phyloP scores from a whole-genome alignment of 805 yeast genomes.

The Kodamaea neixiangensis region DNA sequence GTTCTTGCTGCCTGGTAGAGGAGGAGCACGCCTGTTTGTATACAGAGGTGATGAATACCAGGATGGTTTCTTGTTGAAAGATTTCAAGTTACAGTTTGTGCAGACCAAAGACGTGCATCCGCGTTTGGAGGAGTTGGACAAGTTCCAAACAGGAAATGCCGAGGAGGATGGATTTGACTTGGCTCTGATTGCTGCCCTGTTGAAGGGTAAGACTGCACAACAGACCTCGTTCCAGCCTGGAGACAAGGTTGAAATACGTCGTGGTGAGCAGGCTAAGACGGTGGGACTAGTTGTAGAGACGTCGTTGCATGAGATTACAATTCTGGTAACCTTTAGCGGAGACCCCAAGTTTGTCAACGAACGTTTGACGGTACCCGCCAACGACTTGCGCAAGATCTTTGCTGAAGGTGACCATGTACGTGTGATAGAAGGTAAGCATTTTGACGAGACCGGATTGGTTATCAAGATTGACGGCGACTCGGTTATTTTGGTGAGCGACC shows the following conservation, averaged over 20 bases:
- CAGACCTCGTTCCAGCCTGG: conserved; percentile 76
- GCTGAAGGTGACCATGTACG: conserved; percentile 93
- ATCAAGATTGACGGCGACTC: conserved; percentile 79
- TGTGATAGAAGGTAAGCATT: conserved; percentile 85
- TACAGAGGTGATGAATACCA: conserved; percentile 87
- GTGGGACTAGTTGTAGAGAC: conserved; percentile 76
- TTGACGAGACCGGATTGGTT: conserved; percentile 93
- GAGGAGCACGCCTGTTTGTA: conserved; percentile 56
- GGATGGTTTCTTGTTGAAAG: conserved; percentile 85
- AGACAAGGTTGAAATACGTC: conserved; percentile 86
- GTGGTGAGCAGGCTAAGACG: conserved; percentile 92
- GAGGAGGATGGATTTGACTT: conserved; percentile 86
- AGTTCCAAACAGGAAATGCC: conserved; percentile 70
- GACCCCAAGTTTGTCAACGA: conserved; percentile 58
- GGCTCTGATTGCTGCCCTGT: conserved; percentile 81
- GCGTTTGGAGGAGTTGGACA: conserved; percentile 81
- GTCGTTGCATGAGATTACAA: conserved; percentile 54
- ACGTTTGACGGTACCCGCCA: conserved; percentile 77
- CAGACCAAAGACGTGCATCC: conserved; percentile 86
- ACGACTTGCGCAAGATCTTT: conserved; percentile 82
- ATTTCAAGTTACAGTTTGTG: conserved; percentile 78
- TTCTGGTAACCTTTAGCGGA: conserved; percentile 52
- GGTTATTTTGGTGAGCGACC: conserved; percentile 87
- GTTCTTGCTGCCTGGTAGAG: conserved; percentile 61
- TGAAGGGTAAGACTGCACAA: conserved; percentile 52